phyloP scores from a whole-genome alignment of 768 basidiomycete genomes.

The Symmetrospora coprosmae region DNA sequence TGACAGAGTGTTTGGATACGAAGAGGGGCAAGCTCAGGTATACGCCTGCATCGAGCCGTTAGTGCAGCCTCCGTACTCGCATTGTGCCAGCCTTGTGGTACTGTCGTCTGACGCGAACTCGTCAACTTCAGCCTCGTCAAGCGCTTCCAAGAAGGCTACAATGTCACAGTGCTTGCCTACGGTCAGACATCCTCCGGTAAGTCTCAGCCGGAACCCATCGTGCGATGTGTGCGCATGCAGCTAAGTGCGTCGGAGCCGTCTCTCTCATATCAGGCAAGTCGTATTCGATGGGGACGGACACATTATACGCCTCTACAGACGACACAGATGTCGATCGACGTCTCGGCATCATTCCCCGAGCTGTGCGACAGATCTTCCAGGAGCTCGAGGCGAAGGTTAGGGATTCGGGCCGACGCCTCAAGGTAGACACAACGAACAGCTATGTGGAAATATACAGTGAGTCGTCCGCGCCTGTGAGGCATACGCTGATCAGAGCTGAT shows the following conservation, averaged over 20 bases:
- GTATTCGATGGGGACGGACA: slow-evolving; percentile 92
- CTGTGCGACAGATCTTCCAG: slow-evolving; percentile 75
- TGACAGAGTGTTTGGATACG: slow-evolving; percentile 83
- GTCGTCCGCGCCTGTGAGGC: background rate
- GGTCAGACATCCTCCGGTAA: slow-evolving; percentile 74
- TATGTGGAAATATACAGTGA: slow-evolving; percentile 86
- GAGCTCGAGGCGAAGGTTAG: slow-evolving; percentile 61
- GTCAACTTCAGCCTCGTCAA: slow-evolving; percentile 46
- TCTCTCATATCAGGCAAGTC: slow-evolving; percentile 61
- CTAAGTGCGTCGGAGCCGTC: too few relatives aligned
- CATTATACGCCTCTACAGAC: slow-evolving; percentile 45
- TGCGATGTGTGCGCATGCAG: background rate
- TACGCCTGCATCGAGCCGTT: slow-evolving; percentile 73
- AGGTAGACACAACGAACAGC: slow-evolving; percentile 56
- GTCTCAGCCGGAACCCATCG: too few relatives aligned
- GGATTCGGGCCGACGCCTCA: slow-evolving; percentile 50
- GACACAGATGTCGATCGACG: slow-evolving; percentile 33
- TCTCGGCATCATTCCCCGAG: slow-evolving; percentile 90
- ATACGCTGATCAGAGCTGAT: background rate
- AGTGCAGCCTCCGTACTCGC: slow-evolving; percentile 31
- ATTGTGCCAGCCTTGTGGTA: slow-evolving; percentile 7
- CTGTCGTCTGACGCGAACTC: background rate
- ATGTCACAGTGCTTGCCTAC: slow-evolving; percentile 95
- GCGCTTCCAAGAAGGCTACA: slow-evolving; percentile 83
- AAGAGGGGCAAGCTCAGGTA: slow-evolving; percentile 67